phyloP scores from a whole-genome alignment of 345 rosid genomes.

The Arabidopsis arenosa region DNA sequence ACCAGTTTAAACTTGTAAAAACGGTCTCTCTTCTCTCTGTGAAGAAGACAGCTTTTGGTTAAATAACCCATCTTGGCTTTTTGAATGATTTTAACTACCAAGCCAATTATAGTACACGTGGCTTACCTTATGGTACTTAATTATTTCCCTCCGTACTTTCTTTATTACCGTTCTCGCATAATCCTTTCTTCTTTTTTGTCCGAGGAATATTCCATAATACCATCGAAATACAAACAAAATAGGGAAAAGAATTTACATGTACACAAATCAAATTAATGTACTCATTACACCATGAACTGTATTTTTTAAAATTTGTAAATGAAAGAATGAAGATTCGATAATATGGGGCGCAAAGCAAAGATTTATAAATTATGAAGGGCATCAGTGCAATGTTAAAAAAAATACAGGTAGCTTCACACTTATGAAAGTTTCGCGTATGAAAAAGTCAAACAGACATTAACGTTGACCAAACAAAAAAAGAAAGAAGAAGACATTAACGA shows the following conservation, averaged over 20 bases:
- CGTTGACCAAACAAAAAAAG: slow-evolving; percentile 13
- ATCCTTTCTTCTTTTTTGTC: not conserved
- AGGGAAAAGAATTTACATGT: not conserved
- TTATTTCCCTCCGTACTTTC: not conserved
- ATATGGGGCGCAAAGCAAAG: not conserved
- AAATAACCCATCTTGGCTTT: slow-evolving; percentile 33
- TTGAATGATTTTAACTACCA: slow-evolving; percentile 20
- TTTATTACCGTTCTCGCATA: not conserved
- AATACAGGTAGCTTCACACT: not conserved
- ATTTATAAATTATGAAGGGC: not conserved
- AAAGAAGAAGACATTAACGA: not conserved
- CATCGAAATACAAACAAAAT: not conserved
- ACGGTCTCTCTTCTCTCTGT: slow-evolving; percentile 20
- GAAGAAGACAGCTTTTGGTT: slow-evolving; percentile 36
- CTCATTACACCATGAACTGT: not conserved
- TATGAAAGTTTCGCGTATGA: not conserved
- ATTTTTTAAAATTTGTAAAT: too few relatives aligned
- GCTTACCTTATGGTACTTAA: slow-evolving; percentile 13
- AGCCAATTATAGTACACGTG: slow-evolving; percentile 5
- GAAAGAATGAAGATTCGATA: not conserved
- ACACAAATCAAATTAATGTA: not conserved
- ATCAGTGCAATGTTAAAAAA: not conserved
- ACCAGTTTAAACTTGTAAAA: slow-evolving; percentile 13
- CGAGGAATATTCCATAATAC: slow-evolving; percentile 33
- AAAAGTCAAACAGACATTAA: slow-evolving; percentile 16